Conservation (phyloP, 768 basidiomycete species). For the Rickenella mellea region DNA sequence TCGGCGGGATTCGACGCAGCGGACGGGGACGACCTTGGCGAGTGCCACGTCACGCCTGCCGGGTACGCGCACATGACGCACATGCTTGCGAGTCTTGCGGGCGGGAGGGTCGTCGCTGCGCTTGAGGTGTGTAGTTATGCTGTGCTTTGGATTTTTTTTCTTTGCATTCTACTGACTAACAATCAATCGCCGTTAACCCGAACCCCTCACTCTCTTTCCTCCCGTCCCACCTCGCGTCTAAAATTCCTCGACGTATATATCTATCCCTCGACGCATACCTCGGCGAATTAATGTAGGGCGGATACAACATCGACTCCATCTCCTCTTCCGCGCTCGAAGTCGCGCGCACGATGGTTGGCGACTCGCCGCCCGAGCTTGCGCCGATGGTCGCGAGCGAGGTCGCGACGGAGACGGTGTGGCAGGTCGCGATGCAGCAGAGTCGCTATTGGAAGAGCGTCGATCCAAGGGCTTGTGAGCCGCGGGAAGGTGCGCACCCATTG, state of each 20-base stretch:
- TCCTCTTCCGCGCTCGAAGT: slow-evolving; percentile 84
- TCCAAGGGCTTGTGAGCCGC: slow-evolving; percentile 73
- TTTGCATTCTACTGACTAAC: not conserved
- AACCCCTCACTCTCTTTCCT: slow-evolving; percentile 1
- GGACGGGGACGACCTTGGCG: slow-evolving; percentile 83
- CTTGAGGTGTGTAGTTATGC: slow-evolving; percentile 85
- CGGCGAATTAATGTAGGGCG: slow-evolving; percentile 49
- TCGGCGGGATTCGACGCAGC: slow-evolving; percentile 98
- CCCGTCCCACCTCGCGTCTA: not conserved
- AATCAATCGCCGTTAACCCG: not conserved
- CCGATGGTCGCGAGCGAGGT: slow-evolving; percentile 67
- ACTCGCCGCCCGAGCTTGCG: slow-evolving; percentile 67
- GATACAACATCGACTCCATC: slow-evolving; percentile 88
- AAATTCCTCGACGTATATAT: not conserved
- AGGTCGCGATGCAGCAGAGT: slow-evolving; percentile 80
- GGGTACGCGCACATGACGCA: slow-evolving; percentile 99
- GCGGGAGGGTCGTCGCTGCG: slow-evolving; percentile 84
- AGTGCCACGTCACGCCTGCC: slow-evolving; percentile 81
- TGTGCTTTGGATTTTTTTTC: not conserved
- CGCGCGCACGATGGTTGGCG: slow-evolving; percentile 78
- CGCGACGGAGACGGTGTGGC: slow-evolving; percentile 84
- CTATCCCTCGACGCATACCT: not conserved
- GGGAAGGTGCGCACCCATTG: too few species aligned
- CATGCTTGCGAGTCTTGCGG: slow-evolving; percentile 84
- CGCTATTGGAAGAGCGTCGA: slow-evolving; percentile 87